Base-by-base conservation (phyloP, 139 green algal species). In the Chlorella sorokiniana region DNA sequence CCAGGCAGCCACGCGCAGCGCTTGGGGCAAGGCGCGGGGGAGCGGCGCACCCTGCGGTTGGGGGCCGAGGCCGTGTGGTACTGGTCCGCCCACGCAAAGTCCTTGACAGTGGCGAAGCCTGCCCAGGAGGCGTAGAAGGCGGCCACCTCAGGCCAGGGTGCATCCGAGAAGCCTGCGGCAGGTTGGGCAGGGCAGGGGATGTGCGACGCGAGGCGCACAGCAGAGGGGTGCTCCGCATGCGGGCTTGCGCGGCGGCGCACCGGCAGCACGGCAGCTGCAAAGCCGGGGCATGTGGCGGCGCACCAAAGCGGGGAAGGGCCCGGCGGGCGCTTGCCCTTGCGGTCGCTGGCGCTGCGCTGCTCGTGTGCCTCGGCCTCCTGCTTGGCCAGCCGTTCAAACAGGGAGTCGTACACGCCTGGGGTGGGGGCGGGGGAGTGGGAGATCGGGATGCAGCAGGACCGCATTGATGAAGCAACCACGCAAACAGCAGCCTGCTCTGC, bases 41-140 rank as follows among this genome's bases (percentile, higher is more conserved):
- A 10, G 23, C 25, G 56, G 0, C 81, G 10, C 83, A 95, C 90
- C 91, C 90, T 89, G 56, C 94, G 84, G 87, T 97, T 96, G 54
- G 91, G 91, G 4, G 95, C 96, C 7, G 88, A 75, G 1, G 86
- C 90, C 2, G 90, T 87, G 91, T 98, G 95, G 88, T 98, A 96
- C 48, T 90, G 56, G 72, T 98, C 94, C 1, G 89, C 87, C 95
- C 96, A 99, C 0, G 90, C 84, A 89, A 98, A 99, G 77, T 90
- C 87, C 82, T 95, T 94, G 35, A 75, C 59, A 1, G 93, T 96
- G 31, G 83, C 74, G 74, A 98, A 99, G 83, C 87, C 83, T 5
- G n/a, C 33, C 95, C 96, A 99, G 67, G 83, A 76, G 35, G 77
- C 59, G 83, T 99, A 99, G 84, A 99, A 99, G 18, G 84, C 74